Evolutionary conservation across 2,329 filamentous ascomycete genomes (phyloP).

Genomic region (Emmonsiellopsis sp.): DNA sequence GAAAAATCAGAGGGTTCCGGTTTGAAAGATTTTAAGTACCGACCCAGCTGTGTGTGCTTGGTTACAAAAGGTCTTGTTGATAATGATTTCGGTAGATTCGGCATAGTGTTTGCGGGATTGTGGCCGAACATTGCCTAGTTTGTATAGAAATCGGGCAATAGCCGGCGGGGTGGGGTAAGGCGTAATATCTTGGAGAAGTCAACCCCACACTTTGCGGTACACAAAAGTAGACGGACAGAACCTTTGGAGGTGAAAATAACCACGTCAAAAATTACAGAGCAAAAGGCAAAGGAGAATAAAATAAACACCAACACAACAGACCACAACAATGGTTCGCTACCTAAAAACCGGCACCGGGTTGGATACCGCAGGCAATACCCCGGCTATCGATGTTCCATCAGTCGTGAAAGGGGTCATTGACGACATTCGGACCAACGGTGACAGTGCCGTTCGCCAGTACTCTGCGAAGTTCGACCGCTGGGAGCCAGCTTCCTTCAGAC

Average conservation of each 20-base stretch:
- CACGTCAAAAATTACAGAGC: neutral
- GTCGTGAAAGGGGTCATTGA: conserved; percentile 43
- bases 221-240: neutral
- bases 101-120: neutral
- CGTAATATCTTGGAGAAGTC: neutral
- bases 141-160: neutral
- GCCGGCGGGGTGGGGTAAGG: neutral
- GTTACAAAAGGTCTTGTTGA: too few species aligned
- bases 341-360: neutral
- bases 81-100: neutral
- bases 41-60: too few species aligned
- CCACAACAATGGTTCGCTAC: neutral
- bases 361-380: neutral
- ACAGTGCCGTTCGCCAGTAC: conserved; percentile 41
- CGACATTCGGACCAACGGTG: conserved; percentile 39
- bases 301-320: neutral
- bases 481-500: conserved; percentile 41
- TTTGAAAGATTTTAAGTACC: too few species aligned
- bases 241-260: neutral
- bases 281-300: neutral
- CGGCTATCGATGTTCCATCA: conserved; percentile 19
- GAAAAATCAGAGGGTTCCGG: too few species aligned
- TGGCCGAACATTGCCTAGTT: neutral
- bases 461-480: conserved; percentile 48
- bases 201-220: neutral